Conservation (phyloP, 2,329 filamentous ascomycete species). For the Zalaria obscura region DNA sequence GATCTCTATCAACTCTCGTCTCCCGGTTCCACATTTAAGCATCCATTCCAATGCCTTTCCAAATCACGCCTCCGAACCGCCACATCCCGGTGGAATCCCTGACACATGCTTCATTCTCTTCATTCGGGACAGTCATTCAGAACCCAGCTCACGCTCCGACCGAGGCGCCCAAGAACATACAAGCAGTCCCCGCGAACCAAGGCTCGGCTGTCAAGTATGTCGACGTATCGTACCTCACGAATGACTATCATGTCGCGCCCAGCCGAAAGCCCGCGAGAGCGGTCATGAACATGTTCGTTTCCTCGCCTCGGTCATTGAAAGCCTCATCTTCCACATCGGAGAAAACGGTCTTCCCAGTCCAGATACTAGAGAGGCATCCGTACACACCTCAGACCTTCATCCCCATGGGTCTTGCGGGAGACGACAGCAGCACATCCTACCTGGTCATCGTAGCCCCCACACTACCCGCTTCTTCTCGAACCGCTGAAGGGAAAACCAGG, state of each 20-base stretch:
- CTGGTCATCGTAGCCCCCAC: slow-evolving; percentile 83
- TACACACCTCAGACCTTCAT: slow-evolving; percentile 91
- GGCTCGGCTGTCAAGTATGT: slow-evolving; percentile 78
- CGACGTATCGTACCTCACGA: slow-evolving; percentile 57
- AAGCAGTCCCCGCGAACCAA: slow-evolving; percentile 59
- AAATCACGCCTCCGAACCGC: slow-evolving; percentile 23
- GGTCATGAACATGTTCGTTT: slow-evolving; percentile 82
- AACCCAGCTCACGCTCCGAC: slow-evolving; percentile 42
- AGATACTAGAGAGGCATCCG: slow-evolving; percentile 77
- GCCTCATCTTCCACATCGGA: slow-evolving; percentile 12
- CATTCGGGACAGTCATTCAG: slow-evolving; percentile 71
- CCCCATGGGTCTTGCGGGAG: slow-evolving; percentile 47
- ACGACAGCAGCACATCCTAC: slow-evolving; percentile 41
- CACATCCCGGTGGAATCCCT: slow-evolving; percentile 49
- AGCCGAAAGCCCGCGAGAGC: slow-evolving; percentile 43
- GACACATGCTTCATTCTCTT: slow-evolving; percentile 52
- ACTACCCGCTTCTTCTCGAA: slow-evolving; percentile 29
- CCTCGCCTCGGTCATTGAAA: slow-evolving; percentile 48
- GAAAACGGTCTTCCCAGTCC: slow-evolving; percentile 44
- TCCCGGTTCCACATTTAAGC: too few species aligned
- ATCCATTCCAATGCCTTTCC: slow-evolving; percentile 17
- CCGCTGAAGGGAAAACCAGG: slow-evolving; percentile 11
- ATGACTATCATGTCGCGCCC: slow-evolving; percentile 55
- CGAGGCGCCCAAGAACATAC: slow-evolving; percentile 17
- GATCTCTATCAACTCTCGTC: too few species aligned